Evolutionary conservation across 2,329 filamentous ascomycete species (phyloP).

Genomic region (Colletotrichum spaethianum): DNA sequence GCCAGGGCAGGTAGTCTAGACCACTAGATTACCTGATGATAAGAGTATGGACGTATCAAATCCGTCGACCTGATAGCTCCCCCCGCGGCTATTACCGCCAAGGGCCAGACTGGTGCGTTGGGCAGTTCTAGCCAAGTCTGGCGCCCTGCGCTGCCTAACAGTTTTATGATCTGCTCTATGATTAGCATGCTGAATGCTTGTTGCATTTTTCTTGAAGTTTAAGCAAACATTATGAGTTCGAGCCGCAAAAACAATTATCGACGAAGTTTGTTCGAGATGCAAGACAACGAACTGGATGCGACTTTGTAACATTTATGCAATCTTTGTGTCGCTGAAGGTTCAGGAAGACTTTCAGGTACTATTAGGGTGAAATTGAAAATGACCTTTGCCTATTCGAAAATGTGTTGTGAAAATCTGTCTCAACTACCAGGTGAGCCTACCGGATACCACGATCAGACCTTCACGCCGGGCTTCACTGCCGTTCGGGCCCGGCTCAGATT

Average conservation of each 20-base stretch:
- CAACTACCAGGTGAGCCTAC: not conserved
- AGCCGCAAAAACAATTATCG: too few species aligned
- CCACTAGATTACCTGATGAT: not conserved
- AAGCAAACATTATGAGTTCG: too few species aligned
- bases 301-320: not conserved
- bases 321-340: not conserved
- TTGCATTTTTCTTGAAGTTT: not conserved
- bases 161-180: accelerated
- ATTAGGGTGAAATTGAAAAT: too few species aligned
- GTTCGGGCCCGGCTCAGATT: not conserved
- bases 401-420: not conserved
- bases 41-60: constrained; percentile 16
- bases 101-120: not conserved
- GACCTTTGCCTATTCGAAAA: not conserved
- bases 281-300: not conserved
- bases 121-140: not conserved
- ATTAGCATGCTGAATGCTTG: too few species aligned
- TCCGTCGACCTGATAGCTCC: not conserved
- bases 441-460: not conserved
- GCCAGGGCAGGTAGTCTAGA: not conserved
- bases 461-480: not conserved
- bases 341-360: accelerated
- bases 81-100: too few species aligned
- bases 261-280: not conserved
- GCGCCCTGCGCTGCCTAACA: not conserved